Evolutionary conservation across 768 basidiomycete genomes (phyloP).

Genomic region (Solioccasus polychromus): DNA sequence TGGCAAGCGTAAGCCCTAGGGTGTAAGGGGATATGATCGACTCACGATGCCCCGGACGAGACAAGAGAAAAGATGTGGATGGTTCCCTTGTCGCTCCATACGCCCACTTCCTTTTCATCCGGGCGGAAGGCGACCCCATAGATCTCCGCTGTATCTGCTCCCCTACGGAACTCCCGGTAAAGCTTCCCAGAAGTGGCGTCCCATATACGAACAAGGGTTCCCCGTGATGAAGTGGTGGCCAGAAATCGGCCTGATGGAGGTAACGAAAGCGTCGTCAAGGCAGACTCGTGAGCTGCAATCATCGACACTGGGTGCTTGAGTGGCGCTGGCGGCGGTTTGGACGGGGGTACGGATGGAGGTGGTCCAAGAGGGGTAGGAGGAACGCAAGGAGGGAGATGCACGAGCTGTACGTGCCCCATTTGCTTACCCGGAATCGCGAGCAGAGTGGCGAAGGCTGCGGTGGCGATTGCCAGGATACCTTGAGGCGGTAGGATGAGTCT

Average conservation of each 20-base stretch:
- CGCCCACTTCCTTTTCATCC: constrained; percentile 83
- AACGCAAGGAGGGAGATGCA: constrained; percentile 80
- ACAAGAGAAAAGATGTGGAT: constrained; percentile 84
- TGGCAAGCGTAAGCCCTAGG: constrained; percentile 3
- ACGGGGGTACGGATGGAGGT: constrained; percentile 48
- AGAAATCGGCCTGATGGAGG: constrained; percentile 76
- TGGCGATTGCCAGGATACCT: constrained; percentile 82
- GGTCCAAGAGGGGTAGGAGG: constrained; percentile 56
- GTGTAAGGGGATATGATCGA: constrained; percentile 15
- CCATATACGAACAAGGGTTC: constrained; percentile 88
- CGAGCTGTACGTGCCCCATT: constrained; percentile 82
- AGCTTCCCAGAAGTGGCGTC: constrained; percentile 71
- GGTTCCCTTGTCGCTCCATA: constrained; percentile 95
- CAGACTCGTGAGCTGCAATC: constrained; percentile 78
- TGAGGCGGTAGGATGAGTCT: constrained; percentile 18
- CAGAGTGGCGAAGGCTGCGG: constrained; percentile 73
- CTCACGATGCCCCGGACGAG: constrained; percentile 64
- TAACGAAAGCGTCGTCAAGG: constrained; percentile 73
- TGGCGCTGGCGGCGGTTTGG: constrained; percentile 54
- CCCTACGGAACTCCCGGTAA: constrained; percentile 76
- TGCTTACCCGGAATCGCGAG: constrained; percentile 84
- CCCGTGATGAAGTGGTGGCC: constrained; percentile 79
- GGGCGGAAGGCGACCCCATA: constrained; percentile 87
- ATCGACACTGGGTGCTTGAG: constrained; percentile 72
- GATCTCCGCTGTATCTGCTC: constrained; percentile 87